Conservation (phyloP, 768 basidiomycete genomes). For the Boletus eberwhitei region DNA sequence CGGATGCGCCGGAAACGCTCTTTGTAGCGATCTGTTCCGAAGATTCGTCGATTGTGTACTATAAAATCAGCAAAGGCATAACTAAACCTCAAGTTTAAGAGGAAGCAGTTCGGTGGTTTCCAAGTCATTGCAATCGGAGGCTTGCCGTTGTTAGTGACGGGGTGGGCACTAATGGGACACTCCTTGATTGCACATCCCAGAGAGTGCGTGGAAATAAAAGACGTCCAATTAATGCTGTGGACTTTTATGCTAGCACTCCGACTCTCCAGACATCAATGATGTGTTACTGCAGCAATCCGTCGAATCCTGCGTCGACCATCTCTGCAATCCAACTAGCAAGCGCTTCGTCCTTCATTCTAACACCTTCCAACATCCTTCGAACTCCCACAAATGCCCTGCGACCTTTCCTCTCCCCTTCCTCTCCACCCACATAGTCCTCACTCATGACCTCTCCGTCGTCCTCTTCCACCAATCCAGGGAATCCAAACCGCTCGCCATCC, state of each 20-base stretch:
- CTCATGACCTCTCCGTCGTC: constrained; percentile 59
- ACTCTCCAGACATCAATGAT: not conserved
- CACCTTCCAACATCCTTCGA: constrained; percentile 56
- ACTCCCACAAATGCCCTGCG: constrained; percentile 66
- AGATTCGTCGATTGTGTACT: constrained; percentile 83
- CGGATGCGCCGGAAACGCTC: constrained; percentile 40
- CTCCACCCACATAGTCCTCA: constrained; percentile 40
- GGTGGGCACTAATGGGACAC: not conserved
- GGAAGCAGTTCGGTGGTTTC: no score
- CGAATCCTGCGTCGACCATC: constrained; percentile 51
- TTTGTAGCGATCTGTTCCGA: constrained; percentile 71
- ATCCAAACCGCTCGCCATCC: constrained; percentile 85
- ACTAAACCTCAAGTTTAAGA: constrained; percentile 63
- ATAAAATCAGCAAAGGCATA: constrained; percentile 75
- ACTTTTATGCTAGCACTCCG: not conserved
- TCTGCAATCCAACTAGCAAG: constrained; percentile 58
- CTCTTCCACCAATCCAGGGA: constrained; percentile 79
- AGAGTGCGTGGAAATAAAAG: not conserved
- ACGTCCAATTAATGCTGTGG: not conserved
- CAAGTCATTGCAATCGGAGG: not conserved
- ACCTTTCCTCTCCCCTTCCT: constrained; percentile 69
- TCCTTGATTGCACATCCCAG: not conserved
- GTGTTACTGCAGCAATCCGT: constrained; percentile 28
- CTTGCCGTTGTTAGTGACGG: not conserved
- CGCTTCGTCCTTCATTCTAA: constrained; percentile 62